Conservation (phyloP, 495 filamentous ascomycete species). For the Lindgomyces ingoldianus region DNA sequence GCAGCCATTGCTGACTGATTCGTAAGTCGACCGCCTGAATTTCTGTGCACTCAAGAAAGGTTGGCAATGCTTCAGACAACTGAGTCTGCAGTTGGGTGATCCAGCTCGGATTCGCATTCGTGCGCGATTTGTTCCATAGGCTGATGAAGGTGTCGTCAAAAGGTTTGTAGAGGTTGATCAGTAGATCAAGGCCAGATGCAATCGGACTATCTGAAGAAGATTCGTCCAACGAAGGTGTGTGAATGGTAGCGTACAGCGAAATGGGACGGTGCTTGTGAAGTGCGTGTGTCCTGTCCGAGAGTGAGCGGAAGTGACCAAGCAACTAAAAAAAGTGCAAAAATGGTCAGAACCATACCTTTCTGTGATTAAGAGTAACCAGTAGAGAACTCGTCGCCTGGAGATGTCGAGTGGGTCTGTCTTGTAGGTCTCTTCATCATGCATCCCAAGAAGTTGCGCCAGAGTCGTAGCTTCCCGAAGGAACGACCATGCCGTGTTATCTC, state of each 20-base stretch:
- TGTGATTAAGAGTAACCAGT: conserved; percentile 70
- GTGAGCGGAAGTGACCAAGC: neutral
- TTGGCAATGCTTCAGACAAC: conserved; percentile 63
- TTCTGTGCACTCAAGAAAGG: conserved; percentile 63
- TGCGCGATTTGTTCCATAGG: conserved; percentile 70
- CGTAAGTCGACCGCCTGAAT: conserved; percentile 69
- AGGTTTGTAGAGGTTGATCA: conserved; percentile 67
- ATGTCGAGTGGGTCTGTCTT: conserved; percentile 52
- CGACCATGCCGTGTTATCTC: conserved; percentile 73
- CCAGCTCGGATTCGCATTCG: conserved; percentile 59
- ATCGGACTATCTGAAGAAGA: conserved; percentile 47
- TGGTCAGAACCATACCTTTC: conserved; percentile 56
- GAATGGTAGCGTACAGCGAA: conserved; percentile 63
- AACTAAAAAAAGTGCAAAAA: neutral
- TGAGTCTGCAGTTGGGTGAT: conserved; percentile 65
- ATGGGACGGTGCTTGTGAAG: conserved; percentile 75
- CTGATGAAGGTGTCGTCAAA: conserved; percentile 71
- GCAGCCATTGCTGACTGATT: conserved; percentile 80
- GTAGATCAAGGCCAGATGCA: conserved; percentile 62
- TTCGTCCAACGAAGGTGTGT: conserved; percentile 61
- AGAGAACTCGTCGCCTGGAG: conserved; percentile 60
- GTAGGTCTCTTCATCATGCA: conserved; percentile 66
- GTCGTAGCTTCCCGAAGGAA: conserved; percentile 72
- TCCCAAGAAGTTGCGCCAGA: conserved; percentile 52
- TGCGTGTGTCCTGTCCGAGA: conserved; percentile 63